Evolutionary conservation across 2,329 filamentous ascomycete genomes (phyloP), one percentile per base, ranked within the genome.

Genomic region (Colletotrichum spaethianum): DNA sequence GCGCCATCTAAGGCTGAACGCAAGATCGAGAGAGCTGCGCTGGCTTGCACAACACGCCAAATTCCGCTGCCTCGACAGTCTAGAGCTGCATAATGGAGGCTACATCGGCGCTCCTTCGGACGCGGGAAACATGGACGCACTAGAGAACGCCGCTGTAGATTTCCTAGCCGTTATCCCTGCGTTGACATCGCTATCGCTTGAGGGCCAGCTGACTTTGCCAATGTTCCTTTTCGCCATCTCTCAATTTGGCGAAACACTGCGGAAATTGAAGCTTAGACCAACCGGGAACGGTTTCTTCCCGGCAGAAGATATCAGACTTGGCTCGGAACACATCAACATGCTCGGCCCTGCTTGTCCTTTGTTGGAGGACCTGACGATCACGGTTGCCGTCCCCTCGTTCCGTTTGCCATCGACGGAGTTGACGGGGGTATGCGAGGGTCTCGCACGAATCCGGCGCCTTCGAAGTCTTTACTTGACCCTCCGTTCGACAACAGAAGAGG

Each of bases 1-100:
- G 63, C 50, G 52, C 31, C 63, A 65, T 23, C 28, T 65, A 38
- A 57, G 46, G 38, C 31, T 65, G n/a, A 56, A 56, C 28, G n/a
- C 46, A 20, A 18, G 50, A 28, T 33, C 31, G 28, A 33, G 50
- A 36, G 63, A 65, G 23, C 26, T 65, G 28, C 36, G 26, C 14
- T 65, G 50, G 50, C 63, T 65, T 20, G 42, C 63, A 5, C 28
- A 42, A 9, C 31, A 65, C 53, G 63, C 40, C 50, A 33, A 18
- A 16, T 50, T 65, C 12, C 40, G 26, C 18, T 26, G 16, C 4
- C 63, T 65, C 38, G 40, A 36, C 52, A 46, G 38, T 20, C 50
- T 65, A 4, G 63, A 57, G 50, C 28, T 65, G 9, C 20, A 57
- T 23, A 44, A 53, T 18, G n/a, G 28, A 11, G 61, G 50, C 36